Conservation (phyloP, 345 rosid species). For the Eutrema heterophyllum region DNA sequence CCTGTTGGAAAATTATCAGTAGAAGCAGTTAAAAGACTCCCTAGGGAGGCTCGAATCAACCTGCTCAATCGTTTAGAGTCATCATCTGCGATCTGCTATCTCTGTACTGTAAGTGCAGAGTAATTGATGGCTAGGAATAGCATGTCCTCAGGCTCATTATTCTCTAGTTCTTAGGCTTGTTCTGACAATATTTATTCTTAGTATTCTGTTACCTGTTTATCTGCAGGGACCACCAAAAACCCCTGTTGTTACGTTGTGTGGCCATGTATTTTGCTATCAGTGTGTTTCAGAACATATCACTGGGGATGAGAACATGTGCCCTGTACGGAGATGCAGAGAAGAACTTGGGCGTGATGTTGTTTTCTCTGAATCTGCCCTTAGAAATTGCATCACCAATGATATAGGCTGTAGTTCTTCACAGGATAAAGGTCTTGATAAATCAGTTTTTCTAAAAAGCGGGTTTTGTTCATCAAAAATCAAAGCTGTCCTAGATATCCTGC, state of each 20-base stretch:
- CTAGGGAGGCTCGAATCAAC: constrained; percentile 45
- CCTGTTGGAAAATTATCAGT: constrained; percentile 60
- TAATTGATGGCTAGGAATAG: background rate
- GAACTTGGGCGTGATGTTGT: constrained; percentile 70
- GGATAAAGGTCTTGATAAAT: constrained; percentile 37
- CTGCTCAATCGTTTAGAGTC: constrained; percentile 51
- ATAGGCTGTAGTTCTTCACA: constrained; percentile 33
- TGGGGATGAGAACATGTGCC: constrained; percentile 86
- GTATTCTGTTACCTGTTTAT: constrained; percentile 10
- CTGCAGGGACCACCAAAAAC: constrained; percentile 92
- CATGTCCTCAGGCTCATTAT: constrained; percentile 1
- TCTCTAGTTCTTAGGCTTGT: background rate
- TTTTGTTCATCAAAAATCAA: constrained; percentile 71
- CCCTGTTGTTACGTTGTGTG: constrained; percentile 84
- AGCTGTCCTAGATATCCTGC: constrained; percentile 71
- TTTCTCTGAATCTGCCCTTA: constrained; percentile 68
- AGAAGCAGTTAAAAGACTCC: constrained; percentile 65
- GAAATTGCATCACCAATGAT: constrained; percentile 46
- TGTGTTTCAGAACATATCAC: constrained; percentile 70
- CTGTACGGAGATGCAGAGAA: constrained; percentile 62
- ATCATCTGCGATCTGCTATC: constrained; percentile 56
- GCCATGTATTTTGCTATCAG: constrained; percentile 87
- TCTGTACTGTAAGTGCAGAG: constrained; percentile 60
- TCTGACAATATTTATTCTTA: background rate
- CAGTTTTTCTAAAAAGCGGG: constrained; percentile 41